These are phyloP conservation scores for Pichia kudriavzevii DNA, from an alignment of 1,139 yeast genomes.

Conservation along the genomic window DNA sequence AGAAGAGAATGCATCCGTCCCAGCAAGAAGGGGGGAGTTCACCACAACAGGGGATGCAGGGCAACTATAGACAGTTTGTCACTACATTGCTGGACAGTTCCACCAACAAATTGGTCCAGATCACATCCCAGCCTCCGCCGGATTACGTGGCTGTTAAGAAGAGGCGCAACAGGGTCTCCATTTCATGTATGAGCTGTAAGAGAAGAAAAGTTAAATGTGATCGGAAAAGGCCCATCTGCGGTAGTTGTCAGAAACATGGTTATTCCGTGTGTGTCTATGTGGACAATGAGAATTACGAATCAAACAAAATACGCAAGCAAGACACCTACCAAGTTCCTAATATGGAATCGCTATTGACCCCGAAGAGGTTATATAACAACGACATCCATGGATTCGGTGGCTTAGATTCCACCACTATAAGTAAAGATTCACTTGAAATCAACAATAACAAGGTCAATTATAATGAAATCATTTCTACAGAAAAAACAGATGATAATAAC, in stretches of 20 bases:
- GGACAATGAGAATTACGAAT: conserved; percentile 10
- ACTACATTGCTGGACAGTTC: conserved; percentile 11
- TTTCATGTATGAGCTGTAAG: conserved; percentile 27
- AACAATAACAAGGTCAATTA: too few relatives aligned
- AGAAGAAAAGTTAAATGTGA: conserved; percentile 37
- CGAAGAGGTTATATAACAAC: background rate
- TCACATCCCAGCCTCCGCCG: conserved; percentile 18
- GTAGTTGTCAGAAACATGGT: conserved; percentile 37
- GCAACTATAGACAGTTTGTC: conserved; percentile 12
- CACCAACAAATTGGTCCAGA: conserved; percentile 19
- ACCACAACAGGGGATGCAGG: too few relatives aligned
- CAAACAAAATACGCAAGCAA: conserved; percentile 10
- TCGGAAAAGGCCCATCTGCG: conserved; percentile 42
- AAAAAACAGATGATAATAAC: background rate
- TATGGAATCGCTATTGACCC: background rate
- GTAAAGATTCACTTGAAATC: too few relatives aligned
- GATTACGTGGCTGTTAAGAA: conserved; percentile 18
- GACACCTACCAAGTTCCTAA: background rate
- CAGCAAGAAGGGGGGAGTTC: too few relatives aligned
- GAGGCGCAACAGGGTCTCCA: conserved; percentile 24
- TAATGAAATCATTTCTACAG: too few relatives aligned
- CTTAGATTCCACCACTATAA: too few relatives aligned
- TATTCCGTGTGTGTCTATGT: conserved; percentile 19
- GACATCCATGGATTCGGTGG: too few relatives aligned
- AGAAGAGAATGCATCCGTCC: too few relatives aligned